Base-by-base conservation (phyloP, 176 grass and related monocot species). In the Stipa capillata region DNA sequence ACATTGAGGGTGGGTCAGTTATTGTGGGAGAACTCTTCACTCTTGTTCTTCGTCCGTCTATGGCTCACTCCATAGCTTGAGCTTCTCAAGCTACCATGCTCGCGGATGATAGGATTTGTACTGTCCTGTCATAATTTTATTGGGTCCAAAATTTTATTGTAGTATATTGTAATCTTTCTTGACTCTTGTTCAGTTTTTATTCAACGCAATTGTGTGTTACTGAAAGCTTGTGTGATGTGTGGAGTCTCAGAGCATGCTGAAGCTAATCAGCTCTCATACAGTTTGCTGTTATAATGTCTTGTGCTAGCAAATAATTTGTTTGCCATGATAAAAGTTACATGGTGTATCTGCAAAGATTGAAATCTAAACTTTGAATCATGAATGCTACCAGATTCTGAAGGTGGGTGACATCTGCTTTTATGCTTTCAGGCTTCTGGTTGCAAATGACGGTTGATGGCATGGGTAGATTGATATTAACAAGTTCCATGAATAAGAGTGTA, bases 71-170 rank as follows among this genome's bases (percentile, higher is more conserved):
- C 54, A 61, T 65, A 73, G 75, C 66, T n/a, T n/a, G n/a, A n/a
- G n/a, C n/a, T 79, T 65, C 36, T 64, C 45, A 72, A 85, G 76
- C 76, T 73, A 73, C 44, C 44, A 65, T 15, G 44, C 37, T 73
- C 13, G 15, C 56, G 28, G 76, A 80, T 25, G 84, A 73, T 65
- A 51, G 14, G n/a, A n/a, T n/a, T n/a, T 85, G 65, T 78, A 72
- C 65, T 72, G 45, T 50, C 44, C 25, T 48, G 41, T 72, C 65
- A 29, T 85, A 69, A 78, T 72, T 85, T 78, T 63, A 62, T 85
- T 85, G 83, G 23, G 78, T 78, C 50, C 65, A 85, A 33, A 65
- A 69, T 51, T 78, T 85, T 85, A 70, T 78, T 70, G 73, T 78
- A 74, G 70, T 65, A 78, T 85, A 78, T 55, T n/a, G 73, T 85